Base-by-base conservation (phyloP, 2,329 filamentous ascomycete species). In the Camptophora hylomeconis region DNA sequence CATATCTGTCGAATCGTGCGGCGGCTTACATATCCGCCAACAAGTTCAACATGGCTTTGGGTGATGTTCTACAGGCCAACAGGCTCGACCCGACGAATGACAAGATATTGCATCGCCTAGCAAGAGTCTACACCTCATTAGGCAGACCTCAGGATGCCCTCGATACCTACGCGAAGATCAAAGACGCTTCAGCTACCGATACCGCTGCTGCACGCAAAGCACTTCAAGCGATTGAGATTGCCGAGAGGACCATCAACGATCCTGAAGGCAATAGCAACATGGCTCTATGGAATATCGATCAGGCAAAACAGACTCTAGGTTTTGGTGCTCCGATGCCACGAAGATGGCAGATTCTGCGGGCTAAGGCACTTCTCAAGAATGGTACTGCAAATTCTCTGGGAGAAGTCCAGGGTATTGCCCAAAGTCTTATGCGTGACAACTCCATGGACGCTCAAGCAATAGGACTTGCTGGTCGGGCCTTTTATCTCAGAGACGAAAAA, bases 401-500 rank as follows among this genome's bases (percentile, higher is more conserved):
- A 18, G 86, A 94, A 53, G 87, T 84, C 4, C 83, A 92, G 57
- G 92, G 86, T 50, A 74, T 95, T 31, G 84, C 84, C 45, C 93
- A 94, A 72, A 72, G 71, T 3, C 58, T 98, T 44, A 65, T 98
- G 38, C 74, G 89, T 30, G 67, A 70, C 49, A 95, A 95, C 61
- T 83, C 67, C 52, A 79, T 87, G 51, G 89, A 98, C 48, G 86
- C 89, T 2, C 89, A 98, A 58, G 89, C 87, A 2, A 63, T 98
- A 39, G 81, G 94, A 5, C 70, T 98, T 28, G 74, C 87, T 26
- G 89, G 87, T 14, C 74, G 84, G 39, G 79, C 83, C 10, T 67
- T 93, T 27, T 95, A 95, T 47, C 77, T 75, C 3, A 81, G 89
- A 51, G 89, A 89, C 17, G 89, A 98, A 44, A 93, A 93, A 48